phyloP scores from a whole-genome alignment of 352 stramenopile genomes.

The Elongisporangium anandrum region DNA sequence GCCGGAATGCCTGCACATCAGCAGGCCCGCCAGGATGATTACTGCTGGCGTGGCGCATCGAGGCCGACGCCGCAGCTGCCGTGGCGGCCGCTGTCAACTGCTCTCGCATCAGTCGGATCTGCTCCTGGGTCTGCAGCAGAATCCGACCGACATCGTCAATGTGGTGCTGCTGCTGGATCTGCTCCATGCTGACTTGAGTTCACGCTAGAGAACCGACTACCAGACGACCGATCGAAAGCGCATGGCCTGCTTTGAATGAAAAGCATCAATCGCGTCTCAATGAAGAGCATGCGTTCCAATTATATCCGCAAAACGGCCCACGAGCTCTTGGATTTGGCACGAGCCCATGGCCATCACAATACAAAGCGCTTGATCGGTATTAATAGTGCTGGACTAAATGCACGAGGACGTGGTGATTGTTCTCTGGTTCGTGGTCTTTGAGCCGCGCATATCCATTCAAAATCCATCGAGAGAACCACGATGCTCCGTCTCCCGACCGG shows the following conservation, averaged over 20 bases:
- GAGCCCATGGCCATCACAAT: not conserved
- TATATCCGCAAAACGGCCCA: not conserved
- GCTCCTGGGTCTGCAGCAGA: constrained; percentile 76
- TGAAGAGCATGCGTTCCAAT: not conserved
- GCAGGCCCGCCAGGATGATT: constrained; percentile 12
- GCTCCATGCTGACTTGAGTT: constrained; percentile 42
- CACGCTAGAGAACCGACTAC: not conserved
- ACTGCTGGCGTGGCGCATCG: constrained; percentile 21
- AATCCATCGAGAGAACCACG: constrained; percentile 21
- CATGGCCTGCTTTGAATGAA: not conserved
- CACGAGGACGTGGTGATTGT: not conserved
- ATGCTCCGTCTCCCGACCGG: constrained; percentile 47
- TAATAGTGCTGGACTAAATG: not conserved
- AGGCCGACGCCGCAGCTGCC: constrained; percentile 20
- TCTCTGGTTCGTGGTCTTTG: not conserved
- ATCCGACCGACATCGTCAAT: constrained; percentile 80
- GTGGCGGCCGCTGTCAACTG: constrained; percentile 43
- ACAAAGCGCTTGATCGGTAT: not conserved
- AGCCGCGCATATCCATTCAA: not conserved
- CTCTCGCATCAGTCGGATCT: constrained; percentile 69
- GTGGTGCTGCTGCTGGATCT: constrained; percentile 74
- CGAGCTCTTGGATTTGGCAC: not conserved
- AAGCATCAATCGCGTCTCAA: not conserved
- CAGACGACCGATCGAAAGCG: not conserved
- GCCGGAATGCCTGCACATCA: constrained; percentile 49